Evolutionary conservation across 2,329 filamentous ascomycete genomes (phyloP).

Genomic region (Claviceps spartinae): DNA sequence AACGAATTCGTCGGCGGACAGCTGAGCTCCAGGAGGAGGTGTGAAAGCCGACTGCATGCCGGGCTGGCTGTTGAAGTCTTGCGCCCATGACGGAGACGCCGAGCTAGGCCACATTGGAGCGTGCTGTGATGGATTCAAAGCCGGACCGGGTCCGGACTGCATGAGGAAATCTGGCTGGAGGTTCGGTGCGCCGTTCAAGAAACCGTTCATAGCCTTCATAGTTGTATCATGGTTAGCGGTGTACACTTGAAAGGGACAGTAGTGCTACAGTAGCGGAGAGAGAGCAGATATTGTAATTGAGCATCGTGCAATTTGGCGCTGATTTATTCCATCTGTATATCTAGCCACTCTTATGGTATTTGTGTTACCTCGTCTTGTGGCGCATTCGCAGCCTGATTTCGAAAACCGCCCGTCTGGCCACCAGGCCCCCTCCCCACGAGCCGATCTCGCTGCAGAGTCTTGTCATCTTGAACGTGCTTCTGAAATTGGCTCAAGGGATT

Average conservation of each 20-base stretch:
- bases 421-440: constrained; percentile 63
- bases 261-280: neutral
- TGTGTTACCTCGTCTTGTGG: constrained; percentile 56
- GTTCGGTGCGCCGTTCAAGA: constrained; percentile 64
- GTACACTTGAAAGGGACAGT: neutral
- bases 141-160: constrained; percentile 30
- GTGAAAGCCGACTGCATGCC: constrained; percentile 61
- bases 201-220: constrained; percentile 77
- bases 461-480: constrained; percentile 94
- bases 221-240: neutral
- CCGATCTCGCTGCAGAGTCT: constrained; percentile 82
- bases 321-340: too few species aligned
- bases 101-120: constrained; percentile 39
- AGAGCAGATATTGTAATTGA: neutral
- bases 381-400: constrained; percentile 53
- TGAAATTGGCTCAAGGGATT: constrained; percentile 96
- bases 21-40: constrained; percentile 43
- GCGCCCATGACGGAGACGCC: constrained; percentile 40
- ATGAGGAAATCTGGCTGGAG: constrained; percentile 42
- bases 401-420: constrained; percentile 61
- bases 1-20: constrained; percentile 75
- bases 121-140: constrained; percentile 36
- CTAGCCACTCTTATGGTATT: too few species aligned
- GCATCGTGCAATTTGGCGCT: too few species aligned
- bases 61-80: constrained; percentile 43